phyloP scores from a whole-genome alignment of 768 basidiomycete genomes.

The Neoboletus subvelutipes region DNA sequence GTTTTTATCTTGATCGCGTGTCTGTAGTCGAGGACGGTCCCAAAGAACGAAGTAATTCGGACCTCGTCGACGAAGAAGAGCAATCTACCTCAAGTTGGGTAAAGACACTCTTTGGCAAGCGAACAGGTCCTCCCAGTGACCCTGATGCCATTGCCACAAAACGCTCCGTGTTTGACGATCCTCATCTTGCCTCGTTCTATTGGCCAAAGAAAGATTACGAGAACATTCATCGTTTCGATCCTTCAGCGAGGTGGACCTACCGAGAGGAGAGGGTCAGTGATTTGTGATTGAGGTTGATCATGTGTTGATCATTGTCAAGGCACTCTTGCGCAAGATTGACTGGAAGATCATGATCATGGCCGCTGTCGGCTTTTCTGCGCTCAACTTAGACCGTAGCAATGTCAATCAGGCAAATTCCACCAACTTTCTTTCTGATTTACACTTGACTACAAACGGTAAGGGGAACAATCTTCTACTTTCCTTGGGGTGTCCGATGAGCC shows the following conservation, averaged over 20 bases:
- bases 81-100: background rate
- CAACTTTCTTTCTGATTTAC: slow-evolving; percentile 55
- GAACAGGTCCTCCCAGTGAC: slow-evolving; percentile 3
- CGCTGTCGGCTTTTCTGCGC: slow-evolving; percentile 54
- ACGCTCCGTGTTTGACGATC: slow-evolving; percentile 54
- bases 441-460: slow-evolving; percentile 48
- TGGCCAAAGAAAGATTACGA: slow-evolving; percentile 54
- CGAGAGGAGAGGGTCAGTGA: slow-evolving; percentile 48
- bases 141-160: slow-evolving; percentile 47
- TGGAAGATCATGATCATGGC: slow-evolving; percentile 62
- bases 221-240: slow-evolving; percentile 57
- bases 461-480: slow-evolving; percentile 3
- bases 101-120: background rate
- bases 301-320: slow-evolving; percentile 26
- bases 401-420: slow-evolving; percentile 58
- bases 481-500: background rate
- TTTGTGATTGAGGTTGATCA: background rate
- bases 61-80: slow-evolving; percentile 10
- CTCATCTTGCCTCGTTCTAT: slow-evolving; percentile 29
- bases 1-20: background rate
- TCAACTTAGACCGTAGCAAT: slow-evolving; percentile 55
- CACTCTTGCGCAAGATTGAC: slow-evolving; percentile 54
- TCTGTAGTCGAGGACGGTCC: background rate
- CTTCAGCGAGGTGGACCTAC: slow-evolving; percentile 57
- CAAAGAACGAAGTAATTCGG: too few relatives aligned